Base-by-base conservation (phyloP, 306 rosid species). In the Delonix regia region DNA sequence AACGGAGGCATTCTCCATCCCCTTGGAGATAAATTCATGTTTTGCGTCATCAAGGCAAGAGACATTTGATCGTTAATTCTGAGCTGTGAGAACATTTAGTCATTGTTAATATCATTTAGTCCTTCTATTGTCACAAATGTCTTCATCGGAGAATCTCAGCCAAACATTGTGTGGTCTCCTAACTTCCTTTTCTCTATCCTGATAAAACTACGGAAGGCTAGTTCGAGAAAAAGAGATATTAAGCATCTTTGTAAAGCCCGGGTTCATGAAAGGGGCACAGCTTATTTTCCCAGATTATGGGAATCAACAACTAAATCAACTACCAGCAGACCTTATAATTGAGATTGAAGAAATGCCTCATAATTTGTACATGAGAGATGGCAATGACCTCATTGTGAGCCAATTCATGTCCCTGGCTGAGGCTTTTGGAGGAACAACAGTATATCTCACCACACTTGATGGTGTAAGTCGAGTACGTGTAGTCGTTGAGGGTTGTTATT, bases 301-400 rank as follows among this genome's bases (percentile, higher is more conserved):
- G 38, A 92, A 94, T 38, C 94, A 94, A 73, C 88, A 83, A 70
- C 80, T 82, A 21, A 91, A 93, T 85, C 91, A 88, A 79, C 85
- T 90, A 30, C 89, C 92, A 9, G 92, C 97, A 65, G 98, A 92
- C 77, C 87, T 94, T 52, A 88, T 92, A 16, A 92, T 92, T 81
- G 92, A 92, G 80, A 90, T 92, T 30, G 97, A 92, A 65, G 98
- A 94, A 90, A 92, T 90, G 86, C 90, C 92, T 62, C 97, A 94
- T 68, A 81, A 78, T 24, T 27, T 82, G 28, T 94, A 80, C 94
- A 86, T 68, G 74, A 89, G 98, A 85, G 97, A 92, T 74, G 82
- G 93, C 39, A 92, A 92, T 59, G 98, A 94, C 84, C 89, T 94
- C 44, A 81, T 85, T 47, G 81, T 90, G 83, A 90, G 24, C 61